Conservation (phyloP, 495 filamentous ascomycete species). For the Endocarpon pusillum region DNA sequence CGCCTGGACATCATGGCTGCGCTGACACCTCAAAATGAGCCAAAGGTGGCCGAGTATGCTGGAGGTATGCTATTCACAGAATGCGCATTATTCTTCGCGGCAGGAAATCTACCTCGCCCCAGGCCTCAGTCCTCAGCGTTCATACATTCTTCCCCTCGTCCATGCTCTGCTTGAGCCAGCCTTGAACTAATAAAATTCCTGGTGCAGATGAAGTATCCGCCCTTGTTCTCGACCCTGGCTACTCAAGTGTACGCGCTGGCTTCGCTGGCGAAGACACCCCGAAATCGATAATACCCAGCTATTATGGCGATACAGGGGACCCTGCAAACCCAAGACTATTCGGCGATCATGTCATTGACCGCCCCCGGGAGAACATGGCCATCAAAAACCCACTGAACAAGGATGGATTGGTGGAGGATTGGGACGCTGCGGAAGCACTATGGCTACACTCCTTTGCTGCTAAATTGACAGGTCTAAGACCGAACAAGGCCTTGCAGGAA, state of each 20-base stretch:
- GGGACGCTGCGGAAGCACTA: constrained; percentile 75
- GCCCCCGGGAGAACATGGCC: constrained; percentile 55
- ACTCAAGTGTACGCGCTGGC: constrained; percentile 75
- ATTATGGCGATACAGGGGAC: constrained; percentile 46
- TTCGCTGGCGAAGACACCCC: constrained; percentile 96
- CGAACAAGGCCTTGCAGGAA: constrained; percentile 47
- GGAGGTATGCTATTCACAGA: constrained; percentile 48
- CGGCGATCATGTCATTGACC: constrained; percentile 74
- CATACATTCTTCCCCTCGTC: too few species aligned
- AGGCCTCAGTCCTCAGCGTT: too few species aligned
- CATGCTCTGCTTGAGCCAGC: too few species aligned
- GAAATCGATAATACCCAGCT: constrained; percentile 78
- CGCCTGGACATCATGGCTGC: too few species aligned
- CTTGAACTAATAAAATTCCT: too few species aligned
- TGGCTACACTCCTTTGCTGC: constrained; percentile 83
- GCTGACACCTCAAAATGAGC: constrained; percentile 35
- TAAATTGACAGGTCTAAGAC: constrained; percentile 50
- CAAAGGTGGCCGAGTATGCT: constrained; percentile 57
- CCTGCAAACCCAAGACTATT: constrained; percentile 46
- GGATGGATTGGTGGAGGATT: constrained; percentile 88
- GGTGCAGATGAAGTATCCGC: constrained; percentile 81
- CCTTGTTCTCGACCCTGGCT: constrained; percentile 89
- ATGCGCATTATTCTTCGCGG: too few species aligned
- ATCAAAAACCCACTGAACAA: constrained; percentile 78
- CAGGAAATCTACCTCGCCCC: too few species aligned